Evolutionary conservation across 768 basidiomycete species (phyloP).

Genomic region (Macrolepiota fuliginosa): DNA sequence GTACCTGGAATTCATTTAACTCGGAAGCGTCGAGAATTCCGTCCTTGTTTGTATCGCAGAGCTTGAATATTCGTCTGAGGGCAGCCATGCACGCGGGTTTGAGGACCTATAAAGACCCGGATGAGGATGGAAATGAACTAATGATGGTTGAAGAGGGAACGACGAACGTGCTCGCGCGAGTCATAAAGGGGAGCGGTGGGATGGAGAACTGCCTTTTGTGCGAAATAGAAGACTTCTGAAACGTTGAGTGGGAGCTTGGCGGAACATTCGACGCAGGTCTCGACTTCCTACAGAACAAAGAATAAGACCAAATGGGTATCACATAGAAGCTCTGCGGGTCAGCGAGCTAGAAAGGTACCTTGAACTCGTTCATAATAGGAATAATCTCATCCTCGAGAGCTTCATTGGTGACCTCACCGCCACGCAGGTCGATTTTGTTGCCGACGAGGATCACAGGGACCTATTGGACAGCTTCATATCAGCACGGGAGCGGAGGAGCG

Average conservation of each 20-base stretch:
- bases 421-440: conserved; percentile 96
- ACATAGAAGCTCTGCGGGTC: not conserved
- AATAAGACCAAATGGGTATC: conserved; percentile 10
- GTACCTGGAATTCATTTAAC: conserved; percentile 94
- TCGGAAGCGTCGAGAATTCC: conserved; percentile 87
- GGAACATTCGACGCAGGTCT: conserved; percentile 98
- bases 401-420: conserved; percentile 91
- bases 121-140: conserved; percentile 10
- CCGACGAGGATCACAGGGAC: conserved; percentile 96
- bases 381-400: conserved; percentile 92
- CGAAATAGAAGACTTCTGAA: conserved; percentile 97
- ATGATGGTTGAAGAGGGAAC: conserved; percentile 1
- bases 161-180: conserved; percentile 85
- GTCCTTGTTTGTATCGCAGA: conserved; percentile 94
- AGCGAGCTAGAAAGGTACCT: conserved; percentile 44
- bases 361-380: conserved; percentile 99
- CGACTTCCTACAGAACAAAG: conserved; percentile 75
- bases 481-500: not conserved
- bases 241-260: conserved; percentile 88
- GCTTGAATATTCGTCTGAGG: conserved; percentile 90
- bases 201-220: conserved; percentile 95
- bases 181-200: conserved; percentile 97
- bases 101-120: conserved; percentile 53
- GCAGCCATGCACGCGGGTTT: conserved; percentile 92
- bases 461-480: conserved; percentile 36